phyloP scores from a whole-genome alignment of 768 basidiomycete genomes.

The Auriscalpium orientale region DNA sequence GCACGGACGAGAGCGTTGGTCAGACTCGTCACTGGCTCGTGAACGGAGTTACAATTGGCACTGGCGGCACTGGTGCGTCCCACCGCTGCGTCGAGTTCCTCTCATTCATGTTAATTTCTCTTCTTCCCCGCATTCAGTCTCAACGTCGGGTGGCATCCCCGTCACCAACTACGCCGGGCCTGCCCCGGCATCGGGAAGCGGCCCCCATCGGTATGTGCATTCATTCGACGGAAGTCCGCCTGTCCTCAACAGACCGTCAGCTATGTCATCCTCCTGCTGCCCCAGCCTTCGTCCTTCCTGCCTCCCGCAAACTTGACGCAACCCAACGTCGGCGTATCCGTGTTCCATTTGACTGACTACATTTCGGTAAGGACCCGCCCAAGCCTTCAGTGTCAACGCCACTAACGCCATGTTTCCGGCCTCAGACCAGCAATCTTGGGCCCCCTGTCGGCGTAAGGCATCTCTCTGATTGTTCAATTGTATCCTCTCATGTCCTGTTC shows the following conservation, averaged over 20 bases:
- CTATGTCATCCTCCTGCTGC: constrained; percentile 60
- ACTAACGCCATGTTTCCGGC: too few species aligned
- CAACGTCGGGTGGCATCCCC: constrained; percentile 34
- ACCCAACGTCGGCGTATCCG: constrained; percentile 42
- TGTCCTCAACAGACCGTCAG: constrained; percentile 25
- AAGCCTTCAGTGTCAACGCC: too few species aligned
- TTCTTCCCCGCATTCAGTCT: constrained; percentile 21
- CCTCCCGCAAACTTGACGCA: constrained; percentile 50
- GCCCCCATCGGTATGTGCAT: constrained; percentile 55
- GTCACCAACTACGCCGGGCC: constrained; percentile 70
- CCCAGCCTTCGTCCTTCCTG: constrained; percentile 55
- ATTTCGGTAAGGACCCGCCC: constrained; percentile 31
- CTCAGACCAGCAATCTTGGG: constrained; percentile 45
- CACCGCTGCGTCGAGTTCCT: too few species aligned
- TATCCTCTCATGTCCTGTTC: not conserved
- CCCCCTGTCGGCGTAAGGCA: constrained; percentile 48
- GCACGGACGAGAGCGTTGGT: constrained; percentile 46
- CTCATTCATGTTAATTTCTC: not conserved
- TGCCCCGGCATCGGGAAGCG: constrained; percentile 57
- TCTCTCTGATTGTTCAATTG: not conserved
- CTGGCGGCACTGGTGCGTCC: too few species aligned
- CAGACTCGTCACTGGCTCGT: constrained; percentile 79
- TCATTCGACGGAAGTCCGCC: not conserved
- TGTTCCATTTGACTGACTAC: constrained; percentile 53
- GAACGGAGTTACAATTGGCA: constrained; percentile 45